phyloP scores from a whole-genome alignment of 768 basidiomycete genomes.

The Xerocomellus amylosporus region DNA sequence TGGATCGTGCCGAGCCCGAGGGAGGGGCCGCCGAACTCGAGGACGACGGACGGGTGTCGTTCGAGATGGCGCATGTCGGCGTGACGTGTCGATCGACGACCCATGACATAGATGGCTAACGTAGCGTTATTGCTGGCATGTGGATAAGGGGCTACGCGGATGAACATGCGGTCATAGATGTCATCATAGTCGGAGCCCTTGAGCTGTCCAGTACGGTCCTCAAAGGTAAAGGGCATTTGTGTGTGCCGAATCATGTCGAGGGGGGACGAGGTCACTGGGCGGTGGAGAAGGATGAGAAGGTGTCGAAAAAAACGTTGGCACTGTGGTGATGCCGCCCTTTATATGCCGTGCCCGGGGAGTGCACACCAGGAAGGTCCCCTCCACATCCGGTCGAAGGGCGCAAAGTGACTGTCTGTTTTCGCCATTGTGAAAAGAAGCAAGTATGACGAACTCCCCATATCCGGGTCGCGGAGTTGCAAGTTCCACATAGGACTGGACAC shows the following conservation, averaged over 20 bases:
- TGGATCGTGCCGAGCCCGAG: constrained; percentile 59
- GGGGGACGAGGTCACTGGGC: constrained; percentile 14
- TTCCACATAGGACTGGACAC: not conserved
- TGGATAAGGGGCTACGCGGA: constrained; percentile 55
- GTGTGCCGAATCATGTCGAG: constrained; percentile 18
- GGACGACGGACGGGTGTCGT: constrained; percentile 51
- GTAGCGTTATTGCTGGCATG: constrained; percentile 37
- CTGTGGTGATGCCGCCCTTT: constrained; percentile 7
- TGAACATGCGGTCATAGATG: constrained; percentile 72
- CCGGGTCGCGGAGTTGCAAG: constrained; percentile 31
- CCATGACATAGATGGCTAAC: constrained; percentile 61
- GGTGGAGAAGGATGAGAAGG: not conserved
- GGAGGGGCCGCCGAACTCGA: constrained; percentile 55
- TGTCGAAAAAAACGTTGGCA: not conserved
- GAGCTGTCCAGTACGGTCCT: constrained; percentile 62
- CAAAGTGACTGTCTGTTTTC: constrained; percentile 20
- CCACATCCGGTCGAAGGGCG: constrained; percentile 25
- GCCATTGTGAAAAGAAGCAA: constrained; percentile 26
- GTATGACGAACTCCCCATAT: constrained; percentile 27
- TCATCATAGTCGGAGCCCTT: constrained; percentile 68
- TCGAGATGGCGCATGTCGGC: constrained; percentile 52
- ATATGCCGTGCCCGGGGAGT: constrained; percentile 24
- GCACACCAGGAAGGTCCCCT: constrained; percentile 16
- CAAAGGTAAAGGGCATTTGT: constrained; percentile 55
- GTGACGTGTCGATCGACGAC: constrained; percentile 58